Evolutionary conservation across 2,329 filamentous ascomycete species (phyloP).

Genomic region (Xylariaceae sp.): DNA sequence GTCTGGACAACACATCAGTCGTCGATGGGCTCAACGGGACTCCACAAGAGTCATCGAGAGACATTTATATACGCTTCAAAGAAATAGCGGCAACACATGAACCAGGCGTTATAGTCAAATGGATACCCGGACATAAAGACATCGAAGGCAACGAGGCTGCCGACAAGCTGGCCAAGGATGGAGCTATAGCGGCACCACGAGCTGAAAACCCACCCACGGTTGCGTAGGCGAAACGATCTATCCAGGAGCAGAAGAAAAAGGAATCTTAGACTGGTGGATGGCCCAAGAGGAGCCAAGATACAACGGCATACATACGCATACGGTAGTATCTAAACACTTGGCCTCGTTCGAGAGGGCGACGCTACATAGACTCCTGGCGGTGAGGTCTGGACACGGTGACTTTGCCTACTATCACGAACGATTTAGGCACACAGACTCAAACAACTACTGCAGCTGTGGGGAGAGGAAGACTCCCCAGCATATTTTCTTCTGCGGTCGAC

Average conservation of each 20-base stretch:
- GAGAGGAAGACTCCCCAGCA: neutral
- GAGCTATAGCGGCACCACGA: neutral
- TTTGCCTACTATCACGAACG: neutral
- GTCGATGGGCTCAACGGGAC: neutral
- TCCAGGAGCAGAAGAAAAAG: neutral
- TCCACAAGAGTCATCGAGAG: neutral
- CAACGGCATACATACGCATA: neutral
- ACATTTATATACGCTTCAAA: neutral
- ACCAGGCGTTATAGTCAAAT: neutral
- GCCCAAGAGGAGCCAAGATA: neutral
- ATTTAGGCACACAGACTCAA: neutral
- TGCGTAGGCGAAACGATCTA: neutral
- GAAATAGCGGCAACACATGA: neutral
- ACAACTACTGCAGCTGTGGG: neutral
- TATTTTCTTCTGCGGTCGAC: neutral
- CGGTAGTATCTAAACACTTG: neutral
- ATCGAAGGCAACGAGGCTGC: conserved; percentile 1
- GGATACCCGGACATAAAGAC: no score
- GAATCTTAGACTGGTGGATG: neutral
- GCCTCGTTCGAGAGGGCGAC: neutral
- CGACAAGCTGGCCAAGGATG: neutral
- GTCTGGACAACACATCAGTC: neutral
- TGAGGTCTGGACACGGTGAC: neutral
- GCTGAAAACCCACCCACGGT: neutral
- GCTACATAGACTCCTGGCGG: neutral